A percentile compares a stretch with the other conserved stretches of the same genome.
phyloP scores from a whole-genome alignment of 2,329 filamentous ascomycete genomes.

The Dichotomopilus funicola region DNA sequence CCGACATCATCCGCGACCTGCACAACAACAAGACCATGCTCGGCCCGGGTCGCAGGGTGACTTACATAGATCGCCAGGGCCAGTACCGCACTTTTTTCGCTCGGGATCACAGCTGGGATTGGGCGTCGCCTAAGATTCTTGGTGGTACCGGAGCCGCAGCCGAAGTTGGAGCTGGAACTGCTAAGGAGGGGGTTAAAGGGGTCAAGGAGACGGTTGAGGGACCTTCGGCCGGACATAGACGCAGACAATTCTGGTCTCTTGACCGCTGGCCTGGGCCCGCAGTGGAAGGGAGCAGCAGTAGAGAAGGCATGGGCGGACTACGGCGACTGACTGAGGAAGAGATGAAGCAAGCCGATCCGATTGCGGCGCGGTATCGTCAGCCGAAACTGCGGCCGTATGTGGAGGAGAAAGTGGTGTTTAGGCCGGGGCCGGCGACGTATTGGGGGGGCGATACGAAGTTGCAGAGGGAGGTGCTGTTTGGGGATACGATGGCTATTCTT shows the following conservation, averaged over 20 bases:
- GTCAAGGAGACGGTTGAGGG: too few species aligned
- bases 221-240: not conserved
- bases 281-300: too few species aligned
- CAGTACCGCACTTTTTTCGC: constrained; percentile 17
- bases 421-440: constrained; percentile 30
- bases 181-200: too few species aligned
- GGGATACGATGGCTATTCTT: constrained; percentile 19
- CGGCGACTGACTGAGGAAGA: not conserved
- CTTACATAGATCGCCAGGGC: constrained; percentile 22
- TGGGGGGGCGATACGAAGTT: constrained; percentile 34
- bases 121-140: constrained; percentile 25
- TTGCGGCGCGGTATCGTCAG: constrained; percentile 16
- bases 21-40: constrained; percentile 38
- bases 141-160: too few species aligned
- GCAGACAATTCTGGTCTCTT: constrained; percentile 37
- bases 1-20: constrained; percentile 38
- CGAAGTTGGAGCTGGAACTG: too few species aligned
- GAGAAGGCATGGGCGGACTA: not conserved
- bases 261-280: constrained; percentile 39
- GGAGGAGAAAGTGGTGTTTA: constrained; percentile 22
- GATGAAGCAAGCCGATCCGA: constrained; percentile 26
- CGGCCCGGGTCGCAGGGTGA: constrained; percentile 31
- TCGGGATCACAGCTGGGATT: constrained; percentile 33
- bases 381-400: constrained; percentile 22
- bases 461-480: constrained; percentile 28